Evolutionary conservation across 805 yeast genomes (phyloP).

Genomic region (Cyberlindnera americana): DNA sequence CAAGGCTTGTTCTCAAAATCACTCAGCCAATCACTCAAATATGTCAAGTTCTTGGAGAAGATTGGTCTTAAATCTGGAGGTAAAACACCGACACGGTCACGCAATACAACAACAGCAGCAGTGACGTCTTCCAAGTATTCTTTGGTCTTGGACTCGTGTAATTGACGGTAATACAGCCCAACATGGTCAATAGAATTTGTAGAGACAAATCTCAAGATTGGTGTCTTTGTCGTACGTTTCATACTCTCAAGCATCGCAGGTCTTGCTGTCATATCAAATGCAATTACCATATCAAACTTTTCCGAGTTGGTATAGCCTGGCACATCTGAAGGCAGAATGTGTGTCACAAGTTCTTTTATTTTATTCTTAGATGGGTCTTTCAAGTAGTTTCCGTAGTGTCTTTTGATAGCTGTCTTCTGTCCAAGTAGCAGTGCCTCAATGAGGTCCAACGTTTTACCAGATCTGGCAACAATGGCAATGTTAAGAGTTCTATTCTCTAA

Average conservation of each 20-base stretch:
- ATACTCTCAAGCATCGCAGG: constrained; percentile 32
- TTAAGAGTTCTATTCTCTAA: constrained; percentile 44
- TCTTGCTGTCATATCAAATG: constrained; percentile 61
- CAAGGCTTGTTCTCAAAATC: constrained; percentile 44
- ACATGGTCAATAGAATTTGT: constrained; percentile 84
- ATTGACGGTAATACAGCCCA: constrained; percentile 44
- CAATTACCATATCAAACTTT: constrained; percentile 55
- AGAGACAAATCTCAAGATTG: constrained; percentile 68
- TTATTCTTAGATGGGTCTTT: constrained; percentile 44
- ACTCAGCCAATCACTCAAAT: constrained; percentile 59
- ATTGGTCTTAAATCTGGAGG: constrained; percentile 79
- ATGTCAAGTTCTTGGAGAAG: constrained; percentile 61
- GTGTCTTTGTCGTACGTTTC: constrained; percentile 35
- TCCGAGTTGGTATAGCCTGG: constrained; percentile 8
- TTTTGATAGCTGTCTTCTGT: constrained; percentile 48
- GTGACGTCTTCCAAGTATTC: constrained; percentile 63
- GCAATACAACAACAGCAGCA: constrained; percentile 75
- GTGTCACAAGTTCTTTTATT: constrained; percentile 19
- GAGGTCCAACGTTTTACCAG: constrained; percentile 67
- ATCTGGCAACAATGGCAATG: constrained; percentile 66
- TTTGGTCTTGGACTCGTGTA: constrained; percentile 28
- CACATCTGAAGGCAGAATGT: constrained; percentile 21
- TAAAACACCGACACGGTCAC: constrained; percentile 77
- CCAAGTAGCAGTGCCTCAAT: constrained; percentile 70
- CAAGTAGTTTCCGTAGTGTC: constrained; percentile 61